Evolutionary conservation across 2,329 filamentous ascomycete genomes (phyloP).

Genomic region (Sporothrix phasma): DNA sequence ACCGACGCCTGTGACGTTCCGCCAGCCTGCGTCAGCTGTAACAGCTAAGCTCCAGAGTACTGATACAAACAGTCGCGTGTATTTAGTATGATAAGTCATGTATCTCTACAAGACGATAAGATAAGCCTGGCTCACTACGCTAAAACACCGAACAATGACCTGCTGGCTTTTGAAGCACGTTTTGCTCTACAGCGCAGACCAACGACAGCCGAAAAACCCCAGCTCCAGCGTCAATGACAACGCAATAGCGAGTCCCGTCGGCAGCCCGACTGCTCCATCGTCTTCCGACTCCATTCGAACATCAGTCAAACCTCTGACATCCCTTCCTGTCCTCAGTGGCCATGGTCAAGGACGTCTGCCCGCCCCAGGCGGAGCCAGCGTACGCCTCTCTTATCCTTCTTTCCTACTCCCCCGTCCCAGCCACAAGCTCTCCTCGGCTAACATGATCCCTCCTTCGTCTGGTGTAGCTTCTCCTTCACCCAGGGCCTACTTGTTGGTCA

Average conservation of each 20-base stretch:
- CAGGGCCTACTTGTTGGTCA: conserved; percentile 91
- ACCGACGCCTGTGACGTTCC: conserved; percentile 14
- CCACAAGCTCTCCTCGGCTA: background rate
- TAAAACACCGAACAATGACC: conserved; percentile 8
- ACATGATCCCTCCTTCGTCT: background rate
- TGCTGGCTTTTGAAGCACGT: conserved; percentile 8
- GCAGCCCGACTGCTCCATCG: background rate
- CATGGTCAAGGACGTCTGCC: conserved; percentile 36
- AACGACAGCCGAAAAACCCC: background rate
- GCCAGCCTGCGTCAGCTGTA: conserved; percentile 9
- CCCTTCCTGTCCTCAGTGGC: conserved; percentile 9
- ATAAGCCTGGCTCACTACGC: conserved; percentile 6
- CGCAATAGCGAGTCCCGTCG: conserved; percentile 9
- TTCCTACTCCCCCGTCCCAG: background rate
- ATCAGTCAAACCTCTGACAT: background rate
- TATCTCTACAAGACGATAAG: conserved; percentile 12
- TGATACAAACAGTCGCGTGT: background rate
- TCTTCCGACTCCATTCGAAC: background rate
- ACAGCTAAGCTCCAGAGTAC: conserved; percentile 4
- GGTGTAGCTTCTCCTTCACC: conserved; percentile 69
- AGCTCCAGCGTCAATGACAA: conserved; percentile 6
- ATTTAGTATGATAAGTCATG: background rate
- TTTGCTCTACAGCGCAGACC: conserved; percentile 3
- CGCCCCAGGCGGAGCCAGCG: conserved; percentile 36
- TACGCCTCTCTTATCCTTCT: conserved; percentile 24